A percentile compares a stretch with the other conserved stretches of the same genome.
These are phyloP conservation scores for Lolium perenne DNA, from an alignment of 176 grass and related monocot species.

Conservation along the genomic window DNA sequence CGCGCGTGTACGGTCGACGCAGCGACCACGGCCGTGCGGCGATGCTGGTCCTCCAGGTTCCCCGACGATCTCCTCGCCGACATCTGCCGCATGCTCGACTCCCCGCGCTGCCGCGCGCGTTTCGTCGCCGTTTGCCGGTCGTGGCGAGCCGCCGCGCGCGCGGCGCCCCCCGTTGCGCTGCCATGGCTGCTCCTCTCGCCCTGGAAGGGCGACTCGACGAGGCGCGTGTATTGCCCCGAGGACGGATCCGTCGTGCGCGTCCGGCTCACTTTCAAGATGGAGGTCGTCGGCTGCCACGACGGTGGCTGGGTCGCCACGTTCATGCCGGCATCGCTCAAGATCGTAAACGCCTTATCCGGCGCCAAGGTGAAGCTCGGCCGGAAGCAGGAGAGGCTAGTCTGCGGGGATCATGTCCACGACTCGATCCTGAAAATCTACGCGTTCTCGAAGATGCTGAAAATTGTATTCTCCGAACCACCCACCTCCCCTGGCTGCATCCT, in stretches of 20 bases:
- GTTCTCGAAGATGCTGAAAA: neutral
- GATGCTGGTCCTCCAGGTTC: neutral
- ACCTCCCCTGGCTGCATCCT: neutral
- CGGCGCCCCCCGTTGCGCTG: neutral
- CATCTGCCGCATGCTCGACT: neutral
- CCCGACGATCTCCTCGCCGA: neutral
- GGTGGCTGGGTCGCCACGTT: constrained; percentile 6
- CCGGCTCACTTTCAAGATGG: neutral
- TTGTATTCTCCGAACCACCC: constrained; percentile 1
- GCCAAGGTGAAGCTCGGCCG: neutral
- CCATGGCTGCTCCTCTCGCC: constrained; percentile 3
- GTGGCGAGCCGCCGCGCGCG: neutral
- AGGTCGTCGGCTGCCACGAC: neutral
- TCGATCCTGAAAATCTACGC: neutral
- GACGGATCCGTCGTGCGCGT: neutral
- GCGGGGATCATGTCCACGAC: neutral
- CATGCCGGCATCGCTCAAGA: neutral
- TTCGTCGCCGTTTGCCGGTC: constrained; percentile 5
- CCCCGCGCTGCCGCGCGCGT: neutral
- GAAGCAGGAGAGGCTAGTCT: neutral
- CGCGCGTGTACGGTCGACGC: neutral
- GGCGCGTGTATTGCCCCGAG: neutral
- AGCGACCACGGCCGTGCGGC: neutral
- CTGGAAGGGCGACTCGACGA: neutral
- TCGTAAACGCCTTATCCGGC: neutral